Percentiles rank a stretch among this genome's conserved stretches.
phyloP scores from a whole-genome alignment of 1,284 basidiomycete genomes.

The Trametes hirsuta region DNA sequence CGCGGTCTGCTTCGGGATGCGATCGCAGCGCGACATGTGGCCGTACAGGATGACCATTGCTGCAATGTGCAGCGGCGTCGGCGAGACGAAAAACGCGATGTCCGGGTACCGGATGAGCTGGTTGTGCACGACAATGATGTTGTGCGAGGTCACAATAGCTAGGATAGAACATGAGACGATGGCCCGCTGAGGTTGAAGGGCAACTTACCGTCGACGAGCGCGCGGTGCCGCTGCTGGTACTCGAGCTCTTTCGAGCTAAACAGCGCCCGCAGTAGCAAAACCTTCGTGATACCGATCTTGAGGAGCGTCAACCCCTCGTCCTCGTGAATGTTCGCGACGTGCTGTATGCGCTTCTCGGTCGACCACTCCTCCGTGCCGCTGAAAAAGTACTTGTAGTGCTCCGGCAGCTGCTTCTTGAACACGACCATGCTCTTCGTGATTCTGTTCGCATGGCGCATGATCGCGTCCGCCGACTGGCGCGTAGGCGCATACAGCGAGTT shows the following conservation, averaged over 20 bases:
- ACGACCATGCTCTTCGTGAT: conserved; percentile 76
- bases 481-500: conserved; percentile 79
- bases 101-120: conserved; percentile 80
- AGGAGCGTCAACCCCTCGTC: conserved; percentile 79
- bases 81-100: conserved; percentile 83
- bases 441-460: conserved; percentile 74
- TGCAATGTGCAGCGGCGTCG: conserved; percentile 82
- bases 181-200: conserved; percentile 9
- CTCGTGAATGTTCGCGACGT: conserved; percentile 74
- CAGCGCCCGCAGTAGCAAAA: conserved; percentile 71
- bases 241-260: conserved; percentile 74
- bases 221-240: conserved; percentile 63
- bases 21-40: conserved; percentile 75
- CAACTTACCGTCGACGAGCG: conserved; percentile 70
- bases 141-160: conserved; percentile 84
- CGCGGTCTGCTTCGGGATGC: conserved; percentile 62
- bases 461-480: conserved; percentile 62
- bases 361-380: conserved; percentile 73
- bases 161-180: background rate
- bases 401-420: conserved; percentile 66
- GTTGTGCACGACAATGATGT: conserved; percentile 79
- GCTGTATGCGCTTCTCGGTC: conserved; percentile 59
- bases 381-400: conserved; percentile 72
- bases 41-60: conserved; percentile 87
- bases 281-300: conserved; percentile 79